Evolutionary conservation across 2,329 filamentous ascomycete species (phyloP).

Genomic region (Cercospora sp.): DNA sequence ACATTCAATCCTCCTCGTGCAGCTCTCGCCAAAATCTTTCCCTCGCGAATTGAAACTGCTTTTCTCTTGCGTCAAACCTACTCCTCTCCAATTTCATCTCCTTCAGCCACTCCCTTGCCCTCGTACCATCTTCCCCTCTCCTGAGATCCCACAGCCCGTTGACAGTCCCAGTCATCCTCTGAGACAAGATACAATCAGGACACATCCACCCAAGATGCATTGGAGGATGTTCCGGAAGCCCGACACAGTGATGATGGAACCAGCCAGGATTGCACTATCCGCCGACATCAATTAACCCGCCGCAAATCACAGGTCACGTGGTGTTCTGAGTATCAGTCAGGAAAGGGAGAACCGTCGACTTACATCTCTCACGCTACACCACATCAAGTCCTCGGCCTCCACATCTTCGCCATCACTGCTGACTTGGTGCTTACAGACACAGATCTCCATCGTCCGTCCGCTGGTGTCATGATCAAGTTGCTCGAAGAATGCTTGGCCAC

Average conservation of each 20-base stretch:
- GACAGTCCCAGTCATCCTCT: background rate
- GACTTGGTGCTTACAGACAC: constrained; percentile 4
- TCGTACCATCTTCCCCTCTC: background rate
- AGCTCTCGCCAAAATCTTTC: background rate
- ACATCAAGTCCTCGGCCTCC: constrained; percentile 13
- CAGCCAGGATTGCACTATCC: constrained; percentile 16
- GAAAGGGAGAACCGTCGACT: background rate
- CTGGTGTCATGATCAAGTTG: background rate
- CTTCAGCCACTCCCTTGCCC: constrained; percentile 12
- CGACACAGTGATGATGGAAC: constrained; percentile 23
- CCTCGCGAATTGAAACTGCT: background rate
- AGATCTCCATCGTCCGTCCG: background rate
- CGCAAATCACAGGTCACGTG: too few relatives aligned
- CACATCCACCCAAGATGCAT: constrained; percentile 22
- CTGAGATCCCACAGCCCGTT: constrained; percentile 8
- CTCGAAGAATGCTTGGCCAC: background rate
- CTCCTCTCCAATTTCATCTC: constrained; percentile 3
- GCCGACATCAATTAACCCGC: background rate
- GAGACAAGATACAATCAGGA: constrained; percentile 1
- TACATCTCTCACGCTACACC: constrained; percentile 20
- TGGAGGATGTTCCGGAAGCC: constrained; percentile 20
- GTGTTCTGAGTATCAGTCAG: background rate
- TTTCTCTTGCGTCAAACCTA: background rate
- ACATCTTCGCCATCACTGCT: background rate
- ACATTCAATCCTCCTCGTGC: background rate